Base-by-base conservation (phyloP, 192 early-diverging fungal genomes). In the Podila epicladia region DNA sequence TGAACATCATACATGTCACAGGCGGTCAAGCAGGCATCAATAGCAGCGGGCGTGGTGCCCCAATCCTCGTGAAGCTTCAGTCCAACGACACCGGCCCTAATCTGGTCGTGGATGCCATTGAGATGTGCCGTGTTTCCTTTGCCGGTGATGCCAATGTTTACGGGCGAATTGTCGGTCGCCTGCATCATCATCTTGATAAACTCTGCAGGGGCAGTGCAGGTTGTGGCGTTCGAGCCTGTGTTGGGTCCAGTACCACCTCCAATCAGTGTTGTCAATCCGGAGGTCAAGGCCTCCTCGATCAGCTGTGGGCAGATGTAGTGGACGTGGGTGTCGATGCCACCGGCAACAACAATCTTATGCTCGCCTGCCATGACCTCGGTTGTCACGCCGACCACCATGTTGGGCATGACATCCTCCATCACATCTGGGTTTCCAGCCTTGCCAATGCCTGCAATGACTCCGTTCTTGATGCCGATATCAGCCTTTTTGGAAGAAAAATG, bases 351-450 rank as follows among this genome's bases (percentile, higher is more conserved):
- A 38, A 99, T 97, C 66, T 89, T 85, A 51, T 95, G 93, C 82
- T 99, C 97, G 58, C 92, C 96, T 8, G 95, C 93, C 72, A 97
- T 87, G 4, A 95, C 95, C 78, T 99, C 97, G 8, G 97, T 99
- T 9, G 91, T 85, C 3, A 91, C 90, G 58, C 97, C 97, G 38
- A 96, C 91, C 32, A 91, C 78, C 96, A 99, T 96, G 9, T 95
- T 95, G 19, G 91, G 90, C 29, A 93, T 93, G 12, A 99, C 94
- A 20, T 92, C 93, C 15, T 94, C 94, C 96, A 98, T 98, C n/a
- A 97, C 92, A 78, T 97, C 94, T 5, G 97, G 97, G 82, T 99
- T 99, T 24, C 97, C 97, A 33, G 97, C 94, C 82, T 99, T 99
- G 51, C 97, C 97, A 64, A 99, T 98, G 17, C 93, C 95, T n/a